These are phyloP conservation scores for Gaultheria prostrata DNA, from an alignment of 148 eudicot species.

Conservation along the genomic window DNA sequence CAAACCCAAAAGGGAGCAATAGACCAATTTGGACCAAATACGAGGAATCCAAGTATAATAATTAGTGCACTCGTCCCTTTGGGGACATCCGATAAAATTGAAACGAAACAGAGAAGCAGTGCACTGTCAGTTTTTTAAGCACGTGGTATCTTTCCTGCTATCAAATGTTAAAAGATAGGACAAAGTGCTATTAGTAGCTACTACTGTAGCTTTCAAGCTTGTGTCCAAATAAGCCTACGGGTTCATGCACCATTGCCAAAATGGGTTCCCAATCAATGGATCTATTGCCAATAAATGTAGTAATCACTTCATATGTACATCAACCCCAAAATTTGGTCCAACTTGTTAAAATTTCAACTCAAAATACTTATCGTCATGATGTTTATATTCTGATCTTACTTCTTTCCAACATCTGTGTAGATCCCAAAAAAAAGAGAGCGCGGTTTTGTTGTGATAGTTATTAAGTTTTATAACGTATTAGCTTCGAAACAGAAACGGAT, in stretches of 20 bases:
- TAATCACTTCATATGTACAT: background rate
- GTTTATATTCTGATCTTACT: too few species aligned
- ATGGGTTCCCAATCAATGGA: constrained; percentile 10
- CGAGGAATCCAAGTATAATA: background rate
- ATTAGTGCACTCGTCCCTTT: too few species aligned
- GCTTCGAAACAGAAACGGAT: too few species aligned
- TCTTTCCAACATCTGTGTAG: too few species aligned
- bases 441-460: too few species aligned
- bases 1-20: background rate
- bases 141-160: background rate
- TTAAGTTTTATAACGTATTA: too few species aligned
- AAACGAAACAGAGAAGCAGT: too few species aligned
- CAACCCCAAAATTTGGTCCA: too few species aligned
- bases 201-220: background rate
- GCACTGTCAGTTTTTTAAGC: background rate
- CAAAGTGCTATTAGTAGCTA: background rate
- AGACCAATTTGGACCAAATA: background rate
- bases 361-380: too few species aligned
- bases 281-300: background rate
- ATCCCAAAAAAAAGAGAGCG: too few species aligned
- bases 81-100: too few species aligned
- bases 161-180: background rate
- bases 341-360: background rate
- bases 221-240: background rate
- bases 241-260: constrained; percentile 19